These are phyloP conservation scores for Ceratorhiza oryzae-sativae DNA, from an alignment of 1,284 basidiomycete genomes.

Conservation along the genomic window DNA sequence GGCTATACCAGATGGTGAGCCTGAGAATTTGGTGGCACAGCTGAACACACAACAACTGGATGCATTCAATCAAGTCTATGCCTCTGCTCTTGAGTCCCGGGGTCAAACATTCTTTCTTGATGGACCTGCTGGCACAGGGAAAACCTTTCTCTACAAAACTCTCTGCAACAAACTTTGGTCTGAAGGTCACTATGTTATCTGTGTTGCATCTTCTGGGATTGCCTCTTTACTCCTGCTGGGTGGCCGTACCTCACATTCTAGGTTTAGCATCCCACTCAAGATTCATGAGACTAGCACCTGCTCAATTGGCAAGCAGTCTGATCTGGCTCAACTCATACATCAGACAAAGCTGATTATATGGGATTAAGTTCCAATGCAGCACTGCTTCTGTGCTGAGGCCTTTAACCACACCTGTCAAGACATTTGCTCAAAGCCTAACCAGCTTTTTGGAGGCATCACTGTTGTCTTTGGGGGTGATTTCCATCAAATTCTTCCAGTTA, in stretches of 20 bases:
- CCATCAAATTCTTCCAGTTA: constrained; percentile 55
- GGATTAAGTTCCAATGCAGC: constrained; percentile 54
- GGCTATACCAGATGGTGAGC: constrained; percentile 39
- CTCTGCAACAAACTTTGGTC: constrained; percentile 50
- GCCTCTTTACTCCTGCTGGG: constrained; percentile 54
- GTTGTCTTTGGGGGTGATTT: constrained; percentile 56
- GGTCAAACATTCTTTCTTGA: constrained; percentile 56
- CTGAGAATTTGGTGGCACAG: constrained; percentile 39
- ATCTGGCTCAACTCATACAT: constrained; percentile 48
- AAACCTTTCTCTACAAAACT: constrained; percentile 58
- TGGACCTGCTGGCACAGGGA: constrained; percentile 59
- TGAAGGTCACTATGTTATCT: constrained; percentile 52
- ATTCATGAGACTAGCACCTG: constrained; percentile 48
- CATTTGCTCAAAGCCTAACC: constrained; percentile 44
- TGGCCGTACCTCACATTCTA: constrained; percentile 56
- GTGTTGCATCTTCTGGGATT: constrained; percentile 58
- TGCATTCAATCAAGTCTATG: constrained; percentile 51
- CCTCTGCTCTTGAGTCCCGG: constrained; percentile 46
- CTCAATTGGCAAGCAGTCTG: constrained; percentile 44
- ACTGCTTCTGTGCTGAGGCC: constrained; percentile 50
- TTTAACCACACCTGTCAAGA: constrained; percentile 51
- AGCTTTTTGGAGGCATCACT: constrained; percentile 54
- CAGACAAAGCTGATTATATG: constrained; percentile 51
- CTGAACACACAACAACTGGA: constrained; percentile 54
- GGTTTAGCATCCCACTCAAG: constrained; percentile 56